A percentile compares a stretch with the other conserved stretches of the same genome.
Evolutionary conservation across 1,284 basidiomycete genomes (phyloP).

Genomic region (Fomes fomentarius): DNA sequence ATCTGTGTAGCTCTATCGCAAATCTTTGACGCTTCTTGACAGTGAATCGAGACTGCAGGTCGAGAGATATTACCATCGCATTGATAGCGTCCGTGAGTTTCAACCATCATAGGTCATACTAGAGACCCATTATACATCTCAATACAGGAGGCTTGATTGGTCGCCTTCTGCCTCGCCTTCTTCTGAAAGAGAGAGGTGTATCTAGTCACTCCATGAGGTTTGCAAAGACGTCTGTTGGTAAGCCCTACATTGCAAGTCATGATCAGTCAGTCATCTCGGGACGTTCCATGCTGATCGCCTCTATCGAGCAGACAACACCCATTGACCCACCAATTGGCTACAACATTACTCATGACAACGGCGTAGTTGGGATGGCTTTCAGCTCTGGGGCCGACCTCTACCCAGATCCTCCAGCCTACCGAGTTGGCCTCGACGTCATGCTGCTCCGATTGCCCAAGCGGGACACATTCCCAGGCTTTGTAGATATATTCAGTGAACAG

Average conservation of each 20-base stretch:
- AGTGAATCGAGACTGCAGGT: conserved; percentile 54
- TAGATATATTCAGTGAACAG: conserved; percentile 68
- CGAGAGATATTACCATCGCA: conserved; percentile 64
- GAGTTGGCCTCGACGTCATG: conserved; percentile 81
- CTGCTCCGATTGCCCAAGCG: conserved; percentile 62
- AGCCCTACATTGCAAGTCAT: conserved; percentile 70
- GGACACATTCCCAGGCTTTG: conserved; percentile 58
- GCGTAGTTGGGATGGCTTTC: conserved; percentile 69
- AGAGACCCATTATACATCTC: too few species aligned
- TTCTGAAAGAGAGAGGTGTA: conserved; percentile 61
- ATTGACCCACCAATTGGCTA: conserved; percentile 62
- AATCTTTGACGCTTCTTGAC: conserved; percentile 59
- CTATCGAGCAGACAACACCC: conserved; percentile 47
- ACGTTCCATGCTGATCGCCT: not conserved
- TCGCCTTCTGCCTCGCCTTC: conserved; percentile 62
- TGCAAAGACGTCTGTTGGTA: conserved; percentile 59
- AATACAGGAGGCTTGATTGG: conserved; percentile 71
- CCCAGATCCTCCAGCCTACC: conserved; percentile 56
- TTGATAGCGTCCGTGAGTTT: conserved; percentile 72
- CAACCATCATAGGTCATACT: not conserved
- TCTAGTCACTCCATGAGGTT: conserved; percentile 51
- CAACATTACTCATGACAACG: conserved; percentile 82
- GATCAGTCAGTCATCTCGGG: too few species aligned
- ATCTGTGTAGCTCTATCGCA: conserved; percentile 59
- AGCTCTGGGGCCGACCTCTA: conserved; percentile 47